These are phyloP conservation scores for Xylaria sp. DNA, from an alignment of 2,329 filamentous ascomycete genomes.

Conservation along the genomic window DNA sequence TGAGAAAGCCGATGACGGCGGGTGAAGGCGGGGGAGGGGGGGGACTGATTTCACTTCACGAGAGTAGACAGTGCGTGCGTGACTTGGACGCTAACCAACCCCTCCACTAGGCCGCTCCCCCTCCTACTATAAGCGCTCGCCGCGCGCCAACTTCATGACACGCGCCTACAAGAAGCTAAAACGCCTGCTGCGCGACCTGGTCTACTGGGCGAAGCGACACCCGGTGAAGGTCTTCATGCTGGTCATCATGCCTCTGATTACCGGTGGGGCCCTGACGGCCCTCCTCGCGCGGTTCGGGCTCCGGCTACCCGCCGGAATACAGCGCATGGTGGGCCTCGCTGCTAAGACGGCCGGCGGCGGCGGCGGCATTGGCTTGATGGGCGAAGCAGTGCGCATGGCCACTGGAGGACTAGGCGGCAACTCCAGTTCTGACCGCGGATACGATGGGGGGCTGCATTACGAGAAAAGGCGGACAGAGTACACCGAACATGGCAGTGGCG, in stretches of 20 bases:
- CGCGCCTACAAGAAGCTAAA: constrained; percentile 79
- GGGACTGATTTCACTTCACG: neutral
- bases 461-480: constrained; percentile 52
- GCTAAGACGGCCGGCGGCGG: constrained; percentile 60
- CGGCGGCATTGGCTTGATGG: constrained; percentile 60
- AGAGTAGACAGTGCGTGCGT: neutral
- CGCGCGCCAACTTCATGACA: constrained; percentile 80
- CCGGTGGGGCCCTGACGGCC: constrained; percentile 81
- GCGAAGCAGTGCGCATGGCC: constrained; percentile 66
- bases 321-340: constrained; percentile 66
- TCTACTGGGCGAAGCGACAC: constrained; percentile 83
- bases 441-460: constrained; percentile 51
- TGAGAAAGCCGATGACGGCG: neutral
- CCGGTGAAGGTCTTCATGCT: constrained; percentile 88
- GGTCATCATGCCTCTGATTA: constrained; percentile 87
- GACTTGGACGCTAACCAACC: constrained; percentile 15
- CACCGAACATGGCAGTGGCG: constrained; percentile 46
- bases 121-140: constrained; percentile 81
- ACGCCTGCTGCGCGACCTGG: constrained; percentile 81
- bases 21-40: neutral
- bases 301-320: constrained; percentile 72
- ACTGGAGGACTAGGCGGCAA: constrained; percentile 47
- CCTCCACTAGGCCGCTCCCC: constrained; percentile 61
- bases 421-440: constrained; percentile 49
- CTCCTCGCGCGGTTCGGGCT: constrained; percentile 83